These are phyloP conservation scores for Oryza coarctata DNA, from an alignment of 176 grass and related monocot genomes.

Conservation along the genomic window DNA sequence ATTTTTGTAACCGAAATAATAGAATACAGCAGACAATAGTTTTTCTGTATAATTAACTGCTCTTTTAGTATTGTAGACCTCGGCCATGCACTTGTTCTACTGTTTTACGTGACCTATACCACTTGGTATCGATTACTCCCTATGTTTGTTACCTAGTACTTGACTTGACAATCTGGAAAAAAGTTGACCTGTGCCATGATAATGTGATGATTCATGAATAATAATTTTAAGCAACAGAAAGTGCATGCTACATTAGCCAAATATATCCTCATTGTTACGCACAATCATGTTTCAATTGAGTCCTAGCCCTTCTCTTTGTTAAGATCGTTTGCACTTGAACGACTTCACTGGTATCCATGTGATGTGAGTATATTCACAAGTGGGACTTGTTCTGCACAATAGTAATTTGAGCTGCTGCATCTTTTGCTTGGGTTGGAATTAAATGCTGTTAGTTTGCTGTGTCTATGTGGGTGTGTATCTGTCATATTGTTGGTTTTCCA, in stretches of 20 bases:
- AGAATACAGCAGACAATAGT: neutral
- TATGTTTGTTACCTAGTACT: neutral
- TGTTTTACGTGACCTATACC: neutral
- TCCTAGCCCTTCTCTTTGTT: neutral
- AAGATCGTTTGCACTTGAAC: neutral
- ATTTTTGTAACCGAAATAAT: neutral
- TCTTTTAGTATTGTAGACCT: neutral
- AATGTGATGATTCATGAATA: neutral
- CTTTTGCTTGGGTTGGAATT: neutral
- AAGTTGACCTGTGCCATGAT: neutral
- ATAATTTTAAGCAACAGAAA: neutral
- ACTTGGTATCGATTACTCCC: neutral
- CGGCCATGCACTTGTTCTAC: neutral
- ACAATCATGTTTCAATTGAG: neutral
- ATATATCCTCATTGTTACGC: neutral
- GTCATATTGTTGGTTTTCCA: neutral
- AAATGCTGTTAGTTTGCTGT: conserved; percentile 4
- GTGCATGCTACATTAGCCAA: neutral
- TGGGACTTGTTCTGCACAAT: neutral
- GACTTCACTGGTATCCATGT: neutral
- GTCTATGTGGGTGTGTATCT: neutral
- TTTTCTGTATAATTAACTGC: neutral
- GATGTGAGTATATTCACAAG: neutral
- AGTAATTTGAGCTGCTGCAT: neutral
- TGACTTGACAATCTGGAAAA: neutral